Evolutionary conservation across 1,139 yeast species (phyloP).

Genomic region (Suhomyces chickasaworum): DNA sequence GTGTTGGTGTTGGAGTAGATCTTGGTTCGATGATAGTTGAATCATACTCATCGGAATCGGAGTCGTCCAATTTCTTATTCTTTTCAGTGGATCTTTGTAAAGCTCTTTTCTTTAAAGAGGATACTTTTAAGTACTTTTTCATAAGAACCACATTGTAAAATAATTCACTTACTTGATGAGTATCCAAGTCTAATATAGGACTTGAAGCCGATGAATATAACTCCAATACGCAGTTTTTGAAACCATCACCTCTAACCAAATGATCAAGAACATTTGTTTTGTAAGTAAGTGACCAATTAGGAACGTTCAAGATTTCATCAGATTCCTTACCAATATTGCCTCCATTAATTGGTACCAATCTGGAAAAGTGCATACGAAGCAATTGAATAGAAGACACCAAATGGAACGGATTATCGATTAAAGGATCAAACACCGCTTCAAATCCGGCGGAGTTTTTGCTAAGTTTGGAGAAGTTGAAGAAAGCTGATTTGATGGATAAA

Average conservation of each 20-base stretch:
- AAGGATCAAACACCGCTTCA: slow-evolving; percentile 53
- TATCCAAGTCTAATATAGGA: slow-evolving; percentile 51
- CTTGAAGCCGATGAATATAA: slow-evolving; percentile 48
- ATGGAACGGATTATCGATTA: slow-evolving; percentile 55
- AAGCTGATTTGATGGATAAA: slow-evolving; percentile 32
- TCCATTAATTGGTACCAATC: slow-evolving; percentile 14
- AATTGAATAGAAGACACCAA: slow-evolving; percentile 48
- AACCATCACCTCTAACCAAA: slow-evolving; percentile 37
- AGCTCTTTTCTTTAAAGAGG: slow-evolving; percentile 8
- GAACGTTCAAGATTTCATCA: slow-evolving; percentile 52
- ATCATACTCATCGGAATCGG: slow-evolving; percentile 5
- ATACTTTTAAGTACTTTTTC: slow-evolving; percentile 34
- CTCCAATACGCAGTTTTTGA: slow-evolving; percentile 41
- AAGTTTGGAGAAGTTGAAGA: slow-evolving; percentile 37
- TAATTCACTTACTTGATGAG: slow-evolving; percentile 44
- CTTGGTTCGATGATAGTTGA: slow-evolving; percentile 4
- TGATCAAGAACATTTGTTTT: slow-evolving; percentile 54
- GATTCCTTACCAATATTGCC: slow-evolving; percentile 19
- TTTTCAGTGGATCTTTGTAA: not conserved
- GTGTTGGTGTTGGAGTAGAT: not conserved
- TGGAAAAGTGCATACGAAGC: slow-evolving; percentile 35
- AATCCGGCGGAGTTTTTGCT: slow-evolving; percentile 55
- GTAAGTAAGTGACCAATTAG: slow-evolving; percentile 53
- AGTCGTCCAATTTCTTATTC: not conserved
- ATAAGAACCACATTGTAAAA: slow-evolving; percentile 39